These are phyloP conservation scores for Pythium dissimile DNA, from an alignment of 352 stramenopile species.

Conservation along the genomic window DNA sequence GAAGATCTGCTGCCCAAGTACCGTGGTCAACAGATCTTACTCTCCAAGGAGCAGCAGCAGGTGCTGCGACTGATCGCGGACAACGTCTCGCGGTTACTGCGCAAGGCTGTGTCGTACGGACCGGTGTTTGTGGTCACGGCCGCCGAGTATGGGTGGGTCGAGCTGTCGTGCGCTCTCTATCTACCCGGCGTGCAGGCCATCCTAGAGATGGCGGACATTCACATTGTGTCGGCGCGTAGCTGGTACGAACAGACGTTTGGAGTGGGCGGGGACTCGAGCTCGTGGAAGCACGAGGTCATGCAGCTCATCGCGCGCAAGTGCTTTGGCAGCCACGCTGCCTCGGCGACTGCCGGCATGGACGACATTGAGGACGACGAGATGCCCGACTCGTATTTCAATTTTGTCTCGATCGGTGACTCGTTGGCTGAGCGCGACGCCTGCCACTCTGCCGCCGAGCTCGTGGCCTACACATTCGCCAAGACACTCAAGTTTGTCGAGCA, in stretches of 20 bases:
- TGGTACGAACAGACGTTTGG: conserved; percentile 88
- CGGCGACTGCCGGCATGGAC: too few species aligned
- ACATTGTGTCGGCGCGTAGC: conserved; percentile 81
- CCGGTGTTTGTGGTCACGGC: conserved; percentile 86
- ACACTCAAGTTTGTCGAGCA: conserved; percentile 87
- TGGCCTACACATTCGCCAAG: conserved; percentile 76
- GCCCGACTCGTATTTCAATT: conserved; percentile 62
- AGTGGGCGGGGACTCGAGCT: conserved; percentile 65
- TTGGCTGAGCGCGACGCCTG: conserved; percentile 86
- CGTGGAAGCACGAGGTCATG: conserved; percentile 87
- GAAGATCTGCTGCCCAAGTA: conserved; percentile 80
- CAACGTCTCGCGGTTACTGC: conserved; percentile 59
- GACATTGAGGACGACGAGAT: background rate
- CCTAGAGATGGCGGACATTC: conserved; percentile 69
- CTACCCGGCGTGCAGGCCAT: conserved; percentile 61
- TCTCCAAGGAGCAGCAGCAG: conserved; percentile 51
- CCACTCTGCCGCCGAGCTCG: conserved; percentile 58
- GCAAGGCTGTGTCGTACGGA: conserved; percentile 71
- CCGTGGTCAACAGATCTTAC: conserved; percentile 63
- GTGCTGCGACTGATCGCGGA: conserved; percentile 56
- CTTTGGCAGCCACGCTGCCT: conserved; percentile 37
- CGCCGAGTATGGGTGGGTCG: conserved; percentile 80
- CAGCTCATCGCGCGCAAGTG: conserved; percentile 84
- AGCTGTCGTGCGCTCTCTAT: conserved; percentile 79
- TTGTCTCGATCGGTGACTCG: conserved; percentile 81